phyloP scores from a whole-genome alignment of 306 rosid species.

The Pueraria montana region DNA sequence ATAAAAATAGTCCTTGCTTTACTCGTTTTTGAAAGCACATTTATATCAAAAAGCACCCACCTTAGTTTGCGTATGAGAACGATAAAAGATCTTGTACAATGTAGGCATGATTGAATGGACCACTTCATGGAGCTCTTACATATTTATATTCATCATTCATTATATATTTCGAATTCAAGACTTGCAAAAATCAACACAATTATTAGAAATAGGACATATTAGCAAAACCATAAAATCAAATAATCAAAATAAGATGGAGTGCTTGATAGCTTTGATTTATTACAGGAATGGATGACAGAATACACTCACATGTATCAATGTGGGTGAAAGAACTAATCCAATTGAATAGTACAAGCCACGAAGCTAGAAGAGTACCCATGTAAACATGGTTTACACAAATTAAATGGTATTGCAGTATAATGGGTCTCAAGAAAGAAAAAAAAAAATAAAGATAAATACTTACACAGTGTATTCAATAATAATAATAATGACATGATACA shows the following conservation, averaged over 20 bases:
- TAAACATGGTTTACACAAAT: conserved; percentile 36
- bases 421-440: conserved; percentile 11
- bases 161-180: neutral
- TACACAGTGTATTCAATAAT: conserved; percentile 47
- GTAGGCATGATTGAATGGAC: neutral
- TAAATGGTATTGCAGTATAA: conserved; percentile 45
- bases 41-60: conserved; percentile 9
- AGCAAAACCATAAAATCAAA: neutral
- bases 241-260: neutral
- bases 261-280: conserved; percentile 1
- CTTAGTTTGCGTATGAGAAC: neutral
- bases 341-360: neutral
- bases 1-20: neutral
- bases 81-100: conserved; percentile 3
- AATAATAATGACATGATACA: conserved; percentile 46
- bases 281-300: neutral
- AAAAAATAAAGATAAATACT: conserved; percentile 42
- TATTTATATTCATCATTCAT: neutral
- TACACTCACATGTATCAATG: conserved; percentile 5
- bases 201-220: neutral
- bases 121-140: neutral
- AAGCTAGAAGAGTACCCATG: conserved; percentile 15
- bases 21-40: conserved; percentile 15
- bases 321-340: conserved; percentile 25
- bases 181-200: neutral